Percentiles rank a stretch among this genome's conserved stretches.
Conservation (phyloP, 2,329 filamentous ascomycete genomes). For the Calonectria crousiana region DNA sequence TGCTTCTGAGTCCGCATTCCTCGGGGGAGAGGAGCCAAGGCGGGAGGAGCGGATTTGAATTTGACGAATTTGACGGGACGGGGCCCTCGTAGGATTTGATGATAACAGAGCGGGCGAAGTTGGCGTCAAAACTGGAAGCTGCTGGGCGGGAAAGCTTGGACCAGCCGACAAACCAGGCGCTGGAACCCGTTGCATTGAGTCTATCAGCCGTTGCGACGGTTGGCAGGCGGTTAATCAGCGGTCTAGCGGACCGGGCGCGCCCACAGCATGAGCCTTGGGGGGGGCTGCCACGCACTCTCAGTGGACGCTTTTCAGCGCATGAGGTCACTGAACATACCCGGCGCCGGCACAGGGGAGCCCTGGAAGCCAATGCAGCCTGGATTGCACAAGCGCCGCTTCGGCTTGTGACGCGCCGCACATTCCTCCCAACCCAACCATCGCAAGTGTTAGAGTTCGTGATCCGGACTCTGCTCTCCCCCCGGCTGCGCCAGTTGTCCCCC, state of each 20-base stretch:
- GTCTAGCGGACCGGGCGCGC: constrained; percentile 9
- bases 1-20: constrained; percentile 41
- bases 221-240: constrained; percentile 28
- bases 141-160: constrained; percentile 39
- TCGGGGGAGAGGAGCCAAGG: constrained; percentile 28
- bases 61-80: constrained; percentile 32
- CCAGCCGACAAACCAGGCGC: constrained; percentile 28
- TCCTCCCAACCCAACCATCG: constrained; percentile 19
- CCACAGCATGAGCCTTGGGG: constrained; percentile 1
- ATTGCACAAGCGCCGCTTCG: constrained; percentile 4
- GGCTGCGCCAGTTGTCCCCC: background rate
- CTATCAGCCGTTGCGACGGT: constrained; percentile 27
- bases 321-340: constrained; percentile 40
- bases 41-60: constrained; percentile 23
- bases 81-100: constrained; percentile 40
- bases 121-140: constrained; percentile 42
- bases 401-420: constrained; percentile 9
- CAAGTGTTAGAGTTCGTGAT: constrained; percentile 31
- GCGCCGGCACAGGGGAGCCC: constrained; percentile 18
- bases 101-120: constrained; percentile 42
- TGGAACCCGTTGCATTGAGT: constrained; percentile 26
- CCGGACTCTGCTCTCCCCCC: constrained; percentile 26
- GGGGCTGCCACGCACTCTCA: constrained; percentile 19
- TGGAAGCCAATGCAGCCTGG: constrained; percentile 3
- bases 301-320: constrained; percentile 35